Conservation (phyloP, 2,329 filamentous ascomycete species). For the Arthrobotrys musiformis region DNA sequence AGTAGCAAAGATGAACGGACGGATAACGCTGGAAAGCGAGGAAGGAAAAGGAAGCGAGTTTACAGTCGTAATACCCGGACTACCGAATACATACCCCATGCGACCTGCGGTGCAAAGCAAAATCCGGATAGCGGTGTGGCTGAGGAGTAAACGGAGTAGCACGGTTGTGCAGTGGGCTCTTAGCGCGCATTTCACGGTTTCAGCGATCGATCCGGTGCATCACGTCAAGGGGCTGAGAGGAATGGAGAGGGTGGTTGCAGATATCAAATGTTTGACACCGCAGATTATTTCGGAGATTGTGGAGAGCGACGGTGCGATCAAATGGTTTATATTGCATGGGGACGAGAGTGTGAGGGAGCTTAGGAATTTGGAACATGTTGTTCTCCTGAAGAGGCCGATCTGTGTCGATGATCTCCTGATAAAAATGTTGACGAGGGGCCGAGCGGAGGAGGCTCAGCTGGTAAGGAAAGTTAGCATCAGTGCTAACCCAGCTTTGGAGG, state of each 20-base stretch:
- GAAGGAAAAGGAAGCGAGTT: constrained; percentile 69
- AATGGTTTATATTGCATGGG: constrained; percentile 50
- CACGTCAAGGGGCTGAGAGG: constrained; percentile 21
- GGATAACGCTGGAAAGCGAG: constrained; percentile 69
- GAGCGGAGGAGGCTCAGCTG: constrained; percentile 20
- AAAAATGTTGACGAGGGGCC: constrained; percentile 39
- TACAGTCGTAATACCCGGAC: constrained; percentile 61
- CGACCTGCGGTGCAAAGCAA: constrained; percentile 33
- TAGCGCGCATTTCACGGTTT: constrained; percentile 32
- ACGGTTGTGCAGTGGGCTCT: constrained; percentile 49
- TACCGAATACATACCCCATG: constrained; percentile 29
- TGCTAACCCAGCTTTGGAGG: constrained; percentile 43
- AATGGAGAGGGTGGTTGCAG: constrained; percentile 41
- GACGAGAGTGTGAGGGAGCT: constrained; percentile 46
- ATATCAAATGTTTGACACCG: constrained; percentile 50
- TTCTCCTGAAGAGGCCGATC: constrained; percentile 41
- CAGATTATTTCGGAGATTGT: constrained; percentile 48
- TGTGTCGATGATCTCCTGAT: constrained; percentile 48
- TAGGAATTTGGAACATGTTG: constrained; percentile 41
- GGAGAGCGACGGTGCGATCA: constrained; percentile 13
- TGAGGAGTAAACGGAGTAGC: constrained; percentile 48
- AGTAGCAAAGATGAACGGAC: constrained; percentile 70
- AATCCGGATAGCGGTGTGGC: constrained; percentile 48
- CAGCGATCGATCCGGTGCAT: constrained; percentile 24
- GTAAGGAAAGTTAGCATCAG: constrained; percentile 28